Evolutionary conservation across 202 grass and related monocot species (phyloP).

Genomic region (Musa balbisiana): DNA sequence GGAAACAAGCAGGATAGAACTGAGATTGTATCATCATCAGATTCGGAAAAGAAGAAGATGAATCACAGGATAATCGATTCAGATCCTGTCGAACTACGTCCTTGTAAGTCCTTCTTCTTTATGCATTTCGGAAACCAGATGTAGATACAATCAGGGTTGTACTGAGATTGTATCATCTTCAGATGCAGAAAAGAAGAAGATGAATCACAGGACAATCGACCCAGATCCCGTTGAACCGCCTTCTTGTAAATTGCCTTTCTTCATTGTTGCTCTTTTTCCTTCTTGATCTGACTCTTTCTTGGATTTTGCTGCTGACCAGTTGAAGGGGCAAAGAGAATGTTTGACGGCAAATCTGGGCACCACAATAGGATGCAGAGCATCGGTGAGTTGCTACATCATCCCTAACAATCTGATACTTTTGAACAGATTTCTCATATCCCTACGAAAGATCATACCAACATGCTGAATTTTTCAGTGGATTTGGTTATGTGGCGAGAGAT

Average conservation of each 20-base stretch:
- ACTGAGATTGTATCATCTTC: not conserved
- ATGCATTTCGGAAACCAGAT: no score
- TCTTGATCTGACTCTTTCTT: not conserved
- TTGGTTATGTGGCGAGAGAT: constrained; percentile 98
- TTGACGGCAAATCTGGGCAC: constrained; percentile 30
- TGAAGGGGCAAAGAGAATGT: constrained; percentile 34
- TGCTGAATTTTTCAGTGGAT: constrained; percentile 53
- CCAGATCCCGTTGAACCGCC: not conserved
- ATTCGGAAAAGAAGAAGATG: not conserved
- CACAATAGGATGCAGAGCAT: constrained; percentile 75
- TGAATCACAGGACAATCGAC: constrained; percentile 4
- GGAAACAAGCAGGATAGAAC: not conserved
- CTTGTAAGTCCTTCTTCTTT: no score
- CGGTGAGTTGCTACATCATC: constrained; percentile 31
- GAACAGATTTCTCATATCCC: constrained; percentile 13
- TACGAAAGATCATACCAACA: not conserved
- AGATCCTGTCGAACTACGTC: no score
- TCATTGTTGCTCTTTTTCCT: not conserved
- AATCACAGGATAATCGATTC: not conserved
- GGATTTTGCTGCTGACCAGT: not conserved
- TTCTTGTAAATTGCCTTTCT: not conserved
- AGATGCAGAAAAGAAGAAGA: not conserved
- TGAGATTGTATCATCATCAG: not conserved
- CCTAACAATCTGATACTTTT: not conserved
- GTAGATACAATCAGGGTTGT: not conserved